Conservation (phyloP, 169 alveolate species). For the Perkinsus olseni region DNA sequence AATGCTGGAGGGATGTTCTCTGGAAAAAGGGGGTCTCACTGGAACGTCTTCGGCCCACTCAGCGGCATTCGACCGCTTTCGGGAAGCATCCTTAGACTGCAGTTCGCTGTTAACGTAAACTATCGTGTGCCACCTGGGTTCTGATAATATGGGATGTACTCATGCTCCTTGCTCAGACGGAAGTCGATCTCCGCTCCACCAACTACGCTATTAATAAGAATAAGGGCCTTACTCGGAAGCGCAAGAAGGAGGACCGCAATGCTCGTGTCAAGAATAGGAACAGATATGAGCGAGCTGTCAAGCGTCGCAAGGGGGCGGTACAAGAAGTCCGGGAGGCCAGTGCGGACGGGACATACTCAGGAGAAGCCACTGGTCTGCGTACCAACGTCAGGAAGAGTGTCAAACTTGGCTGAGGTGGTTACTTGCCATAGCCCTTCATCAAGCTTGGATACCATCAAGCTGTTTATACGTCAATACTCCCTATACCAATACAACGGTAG, state of each 20-base stretch:
- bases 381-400: background rate
- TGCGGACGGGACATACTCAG: background rate
- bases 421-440: background rate
- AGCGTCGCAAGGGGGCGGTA: slow-evolving; percentile 11
- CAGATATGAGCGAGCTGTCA: slow-evolving; percentile 64
- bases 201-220: slow-evolving; percentile 55
- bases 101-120: too few relatives aligned
- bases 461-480: background rate
- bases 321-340: background rate
- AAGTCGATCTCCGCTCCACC: background rate
- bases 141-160: too few relatives aligned
- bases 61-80: too few relatives aligned
- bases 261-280: slow-evolving; percentile 74
- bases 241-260: slow-evolving; percentile 75
- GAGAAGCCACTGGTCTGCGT: background rate
- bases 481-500: background rate
- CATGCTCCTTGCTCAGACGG: background rate
- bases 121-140: too few relatives aligned
- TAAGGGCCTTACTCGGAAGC: slow-evolving; percentile 70
- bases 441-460: background rate
- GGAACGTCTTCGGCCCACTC: too few relatives aligned
- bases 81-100: too few relatives aligned
- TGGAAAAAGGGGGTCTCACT: too few relatives aligned
- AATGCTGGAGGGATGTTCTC: too few relatives aligned
- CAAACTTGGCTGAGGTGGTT: background rate